Conservation (phyloP, 495 filamentous ascomycete genomes). For the Neurospora africana region DNA sequence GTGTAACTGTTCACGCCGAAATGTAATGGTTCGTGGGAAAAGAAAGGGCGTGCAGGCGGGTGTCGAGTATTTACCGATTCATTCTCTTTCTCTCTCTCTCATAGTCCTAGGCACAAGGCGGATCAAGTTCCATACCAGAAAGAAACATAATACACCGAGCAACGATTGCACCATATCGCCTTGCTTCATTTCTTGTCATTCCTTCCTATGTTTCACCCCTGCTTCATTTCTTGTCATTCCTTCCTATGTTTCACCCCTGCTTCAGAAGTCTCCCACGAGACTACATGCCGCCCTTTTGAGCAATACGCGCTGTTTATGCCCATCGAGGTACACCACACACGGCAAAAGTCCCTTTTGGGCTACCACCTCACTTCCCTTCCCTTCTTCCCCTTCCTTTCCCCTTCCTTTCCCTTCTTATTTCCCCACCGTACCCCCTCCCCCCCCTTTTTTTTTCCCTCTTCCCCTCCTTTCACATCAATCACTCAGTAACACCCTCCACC, state of each 20-base stretch:
- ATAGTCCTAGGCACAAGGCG: not conserved
- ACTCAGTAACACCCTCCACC: slow-evolving; percentile 30
- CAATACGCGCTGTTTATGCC: not conserved
- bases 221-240: not conserved
- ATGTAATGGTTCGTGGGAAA: not conserved
- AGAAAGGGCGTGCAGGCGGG: not conserved
- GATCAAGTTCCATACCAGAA: not conserved
- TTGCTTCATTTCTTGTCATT: not conserved
- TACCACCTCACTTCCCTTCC: not conserved
- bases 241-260: not conserved
- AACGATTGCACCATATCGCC: not conserved
- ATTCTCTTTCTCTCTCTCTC: not conserved
- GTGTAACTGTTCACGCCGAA: not conserved
- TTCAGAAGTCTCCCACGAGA: not conserved
- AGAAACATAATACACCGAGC: not conserved
- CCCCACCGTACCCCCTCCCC: too few relatives aligned
- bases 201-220: not conserved
- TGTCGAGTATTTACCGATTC: not conserved
- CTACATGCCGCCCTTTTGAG: not conserved
- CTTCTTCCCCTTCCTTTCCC: not conserved
- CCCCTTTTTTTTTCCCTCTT: too few relatives aligned
- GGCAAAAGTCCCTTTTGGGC: not conserved
- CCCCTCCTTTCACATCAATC: slow-evolving; percentile 1
- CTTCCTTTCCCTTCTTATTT: not conserved
- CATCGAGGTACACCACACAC: not conserved